Base-by-base conservation (phyloP, 306 rosid species). In the Quercus cerris region DNA sequence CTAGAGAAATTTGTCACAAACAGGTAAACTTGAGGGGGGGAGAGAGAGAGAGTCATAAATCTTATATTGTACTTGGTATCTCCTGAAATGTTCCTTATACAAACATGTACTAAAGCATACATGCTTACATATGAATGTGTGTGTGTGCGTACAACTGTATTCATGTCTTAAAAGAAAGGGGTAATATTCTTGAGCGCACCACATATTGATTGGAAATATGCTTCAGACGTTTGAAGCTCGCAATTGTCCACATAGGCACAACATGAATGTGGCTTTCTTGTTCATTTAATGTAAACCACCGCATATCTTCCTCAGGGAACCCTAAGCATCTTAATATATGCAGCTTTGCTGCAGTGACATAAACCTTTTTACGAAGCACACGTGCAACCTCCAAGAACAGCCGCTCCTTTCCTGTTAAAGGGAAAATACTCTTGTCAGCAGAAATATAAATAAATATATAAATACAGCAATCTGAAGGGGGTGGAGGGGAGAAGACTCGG, bases 301-400 rank as follows among this genome's bases (percentile, higher is more conserved):
- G 91, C 94, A 94, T 93, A 82, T 91, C 97, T 83, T 90, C 97
- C 82, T 86, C 91, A 20, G 85, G 82, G 18, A 91, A 84, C 59
- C 85, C 97, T 84, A 94, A 73, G 84, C 99, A 94, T 85, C 91
- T 87, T 81, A 94, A 84, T 71, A 89, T 81, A 38, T 85, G 94
- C 78, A 91, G 74, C 87, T 95, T 95, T 15, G 97, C 94, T 8
- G 99, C 88, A 75, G 83, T 86, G 80, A 93, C 94, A 23, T 88
- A 90, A 75, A 95, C 89, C 86, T 91, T 95, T 81, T 85, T 93
- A 20, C 77, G 90, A 62, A 95, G 94, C 14, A 88, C 91, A 66
- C 92, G 97, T 82, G 99, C 99, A 82, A 93, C 99, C 86, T 95
- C 99, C 88, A 95, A 78, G 86, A 90, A 93, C 63, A 95, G 85